phyloP scores from a whole-genome alignment of 139 green algal genomes.

The Klebsormidium nitens region DNA sequence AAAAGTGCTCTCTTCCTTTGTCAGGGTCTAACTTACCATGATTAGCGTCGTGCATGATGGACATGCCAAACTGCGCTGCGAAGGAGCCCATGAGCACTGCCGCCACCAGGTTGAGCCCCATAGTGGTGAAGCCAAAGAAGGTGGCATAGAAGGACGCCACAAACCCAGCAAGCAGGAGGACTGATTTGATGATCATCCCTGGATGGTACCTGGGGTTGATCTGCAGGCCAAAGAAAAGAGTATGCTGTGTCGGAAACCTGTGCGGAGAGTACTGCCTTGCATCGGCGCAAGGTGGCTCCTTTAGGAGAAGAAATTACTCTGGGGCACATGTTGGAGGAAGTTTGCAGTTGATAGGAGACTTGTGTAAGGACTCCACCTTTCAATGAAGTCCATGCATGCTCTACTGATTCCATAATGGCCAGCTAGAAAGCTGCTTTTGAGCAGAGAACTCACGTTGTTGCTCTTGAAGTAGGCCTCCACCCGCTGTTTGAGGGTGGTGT shows the following conservation, averaged over 20 bases:
- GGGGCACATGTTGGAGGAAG: too few relatives aligned
- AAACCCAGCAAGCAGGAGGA: constrained; percentile 44
- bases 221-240: constrained; percentile 44
- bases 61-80: constrained; percentile 59
- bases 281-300: too few relatives aligned
- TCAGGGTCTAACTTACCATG: constrained; percentile 44
- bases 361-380: too few relatives aligned
- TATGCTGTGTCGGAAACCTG: too few relatives aligned
- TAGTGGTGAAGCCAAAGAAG: constrained; percentile 43
- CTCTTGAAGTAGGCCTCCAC: constrained; percentile 54
- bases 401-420: too few relatives aligned
- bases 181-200: constrained; percentile 58
- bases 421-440: too few relatives aligned
- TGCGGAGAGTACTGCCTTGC: too few relatives aligned
- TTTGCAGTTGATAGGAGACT: too few relatives aligned
- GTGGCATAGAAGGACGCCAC: constrained; percentile 41
- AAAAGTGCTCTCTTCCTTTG: too few relatives aligned
- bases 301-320: too few relatives aligned
- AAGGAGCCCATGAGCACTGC: constrained; percentile 53
- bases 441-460: too few relatives aligned
- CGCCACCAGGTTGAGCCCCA: constrained; percentile 6
- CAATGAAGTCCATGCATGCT: too few relatives aligned
- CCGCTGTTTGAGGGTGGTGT: constrained; percentile 43
- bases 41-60: constrained; percentile 65
- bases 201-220: constrained; percentile 49